Percentiles rank a stretch among this genome's conserved stretches.
Conservation (phyloP, 371 early-diverging fungal species). For the Mucor racemosus region DNA sequence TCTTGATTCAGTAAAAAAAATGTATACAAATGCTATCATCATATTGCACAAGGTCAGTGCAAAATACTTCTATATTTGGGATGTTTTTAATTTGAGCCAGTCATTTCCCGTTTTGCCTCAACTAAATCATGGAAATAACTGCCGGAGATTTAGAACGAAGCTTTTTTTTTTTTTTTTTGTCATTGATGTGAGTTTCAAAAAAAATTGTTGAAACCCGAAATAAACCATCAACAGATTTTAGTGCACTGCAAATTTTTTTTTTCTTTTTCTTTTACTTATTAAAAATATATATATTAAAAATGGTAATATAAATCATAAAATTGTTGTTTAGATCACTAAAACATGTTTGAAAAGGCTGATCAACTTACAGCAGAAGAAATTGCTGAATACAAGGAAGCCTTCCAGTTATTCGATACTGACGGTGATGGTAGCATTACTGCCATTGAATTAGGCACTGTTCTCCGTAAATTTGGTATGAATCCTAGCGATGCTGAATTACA, state of each 20-base stretch:
- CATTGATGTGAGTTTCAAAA: background rate
- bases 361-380: slow-evolving; percentile 56
- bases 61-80: background rate
- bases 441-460: slow-evolving; percentile 46
- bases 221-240: no score
- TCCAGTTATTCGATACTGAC: slow-evolving; percentile 53
- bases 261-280: background rate
- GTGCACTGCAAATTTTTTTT: slow-evolving; percentile 5
- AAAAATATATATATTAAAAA: background rate
- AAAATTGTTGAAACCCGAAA: background rate
- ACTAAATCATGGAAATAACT: background rate
- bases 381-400: slow-evolving; percentile 51
- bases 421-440: slow-evolving; percentile 53
- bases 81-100: slow-evolving; percentile 1
- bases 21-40: background rate
- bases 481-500: slow-evolving; percentile 79
- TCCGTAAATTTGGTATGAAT: slow-evolving; percentile 62
- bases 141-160: slow-evolving; percentile 3
- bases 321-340: background rate
- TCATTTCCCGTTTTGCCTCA: slow-evolving; percentile 1
- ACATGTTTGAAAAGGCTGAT: slow-evolving; percentile 34
- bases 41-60: background rate
- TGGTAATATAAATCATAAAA: background rate
- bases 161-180: background rate
- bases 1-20: background rate